Base-by-base conservation (phyloP, 2,329 filamentous ascomycete species). In the Elsinoe australis region DNA sequence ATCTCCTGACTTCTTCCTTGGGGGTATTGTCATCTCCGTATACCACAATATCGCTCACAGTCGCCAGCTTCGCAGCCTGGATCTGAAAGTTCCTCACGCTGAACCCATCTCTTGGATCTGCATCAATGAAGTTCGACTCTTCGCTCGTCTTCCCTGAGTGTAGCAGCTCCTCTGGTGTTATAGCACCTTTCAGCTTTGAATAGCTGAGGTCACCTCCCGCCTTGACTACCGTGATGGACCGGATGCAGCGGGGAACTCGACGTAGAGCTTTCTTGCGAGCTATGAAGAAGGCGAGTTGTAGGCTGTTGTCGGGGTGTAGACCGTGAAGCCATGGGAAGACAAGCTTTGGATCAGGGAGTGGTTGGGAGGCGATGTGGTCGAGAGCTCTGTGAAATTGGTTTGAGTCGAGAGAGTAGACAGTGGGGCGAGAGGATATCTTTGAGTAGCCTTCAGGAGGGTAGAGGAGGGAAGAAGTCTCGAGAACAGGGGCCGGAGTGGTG, bases 241-340 rank as follows among this genome's bases (percentile, higher is more conserved):
- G 80, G 58, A 94, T 74, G 61, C 87, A 94, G 57, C 74, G 76
- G 0, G 88, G 87, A 2, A 81, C 80, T 56, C 76, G 82, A 38
- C 85, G 75, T 44, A 83, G 67, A n/a, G 78, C 72, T 52, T 81
- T 83, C 59, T 82, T 82, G 53, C 87, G 79, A 19, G 85, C 82
- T 45, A 82, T 80, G 64, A 98, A 96, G 70, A 95, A 96, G 5
- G 85, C 79, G 52, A 92, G 76, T 61, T 98, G 92, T 47, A 95
- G 76, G 52, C 87, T 81, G 61, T 98, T 98, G 52, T 84, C 79
- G 0, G 86, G 82, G 60, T 96, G 89, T 32, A 96, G 70, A 18
- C 92, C 92, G 67, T 98, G 92, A 18, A 95, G 73, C 92, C 92
- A 98, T 2, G 92, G 92, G 60, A 96, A 98, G 53, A 96, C 86